Percentiles rank a stretch among this genome's conserved stretches.
These are phyloP conservation scores for Pyricularia sp. DNA, from an alignment of 2,329 filamentous ascomycete genomes.

Conservation along the genomic window DNA sequence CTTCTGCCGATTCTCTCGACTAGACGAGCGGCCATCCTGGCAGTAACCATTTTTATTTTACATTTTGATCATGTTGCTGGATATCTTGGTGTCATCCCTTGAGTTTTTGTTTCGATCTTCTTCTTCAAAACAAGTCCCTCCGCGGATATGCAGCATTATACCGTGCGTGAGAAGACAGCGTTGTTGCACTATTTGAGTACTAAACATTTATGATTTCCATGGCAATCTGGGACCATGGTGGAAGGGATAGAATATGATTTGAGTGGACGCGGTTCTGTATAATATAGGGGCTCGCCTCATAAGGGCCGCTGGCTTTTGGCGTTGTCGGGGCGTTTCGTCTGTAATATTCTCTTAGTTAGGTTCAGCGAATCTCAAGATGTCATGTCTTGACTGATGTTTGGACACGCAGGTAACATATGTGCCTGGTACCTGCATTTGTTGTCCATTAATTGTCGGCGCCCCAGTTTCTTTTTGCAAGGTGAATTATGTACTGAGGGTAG, in stretches of 20 bases:
- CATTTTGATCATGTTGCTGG: neutral
- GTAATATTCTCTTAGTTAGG: neutral
- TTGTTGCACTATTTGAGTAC: neutral
- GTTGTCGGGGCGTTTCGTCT: neutral
- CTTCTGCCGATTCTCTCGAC: neutral
- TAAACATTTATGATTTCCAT: neutral
- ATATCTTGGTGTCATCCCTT: neutral
- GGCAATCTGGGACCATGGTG: neutral
- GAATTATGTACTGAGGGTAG: neutral
- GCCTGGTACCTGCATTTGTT: neutral
- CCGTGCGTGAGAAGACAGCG: neutral
- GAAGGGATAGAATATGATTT: neutral
- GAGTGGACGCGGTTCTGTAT: neutral
- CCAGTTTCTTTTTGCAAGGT: neutral
- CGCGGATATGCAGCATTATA: neutral
- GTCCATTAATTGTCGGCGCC: neutral
- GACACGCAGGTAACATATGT: neutral
- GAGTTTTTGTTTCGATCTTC: neutral
- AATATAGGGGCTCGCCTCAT: neutral
- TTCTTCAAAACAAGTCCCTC: neutral
- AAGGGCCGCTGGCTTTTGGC: neutral
- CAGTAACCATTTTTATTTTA: neutral
- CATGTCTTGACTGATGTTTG: neutral
- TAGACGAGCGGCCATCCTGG: neutral
- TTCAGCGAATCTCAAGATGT: slow-evolving; percentile 1